Evolutionary conservation across 2,329 filamentous ascomycete species (phyloP), one percentile per base, ranked within the genome.

Genomic region (Whalleya microplaca): DNA sequence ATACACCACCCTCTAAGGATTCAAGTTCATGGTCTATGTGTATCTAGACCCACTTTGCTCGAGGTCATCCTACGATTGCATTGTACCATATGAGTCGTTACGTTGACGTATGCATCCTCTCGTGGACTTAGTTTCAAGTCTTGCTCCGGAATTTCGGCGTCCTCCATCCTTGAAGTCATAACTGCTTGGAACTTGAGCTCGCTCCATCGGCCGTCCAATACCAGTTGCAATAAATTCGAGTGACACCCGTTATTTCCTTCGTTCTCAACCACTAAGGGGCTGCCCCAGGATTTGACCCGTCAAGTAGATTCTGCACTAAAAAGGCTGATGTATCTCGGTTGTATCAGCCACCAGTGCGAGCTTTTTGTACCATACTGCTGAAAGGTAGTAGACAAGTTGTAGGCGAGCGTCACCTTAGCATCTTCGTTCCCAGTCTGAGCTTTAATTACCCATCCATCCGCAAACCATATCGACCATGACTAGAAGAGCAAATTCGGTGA

Each of bases 401-500:
- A 47, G 53, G 45, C 51, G 53, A 63, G 41, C 45, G 57, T 57
- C 51, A 56, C 60, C 51, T 41, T 48, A 58, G 40, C 51, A 42
- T 53, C 58, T 61, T 48, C 51, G 21, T 32, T 47, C 44, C 51
- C 27, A 41, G 20, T 16, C 40, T 21, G 21, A 57, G 41, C 56
- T 55, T 58, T 62, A 61, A 59, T 54, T 56, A 56, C 54, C 45
- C 48, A 48, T 51, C 52, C 20, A 45, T 45, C 46, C 53, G 42
- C 27, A 42, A 27, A 55, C 44, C 41, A 48, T 56, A 49, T 62
- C 53, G 21, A 66, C 27, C 48, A 70, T 68, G 68, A 58, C 59
- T 43, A 66, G 55, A 51, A 66, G 51, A 57, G n/a, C 61, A 67
- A 57, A 61, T 8, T 61, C 62, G 57, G 66, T 67, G 58, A 83